These are phyloP conservation scores for Diplodia mutila DNA, from an alignment of 2,329 filamentous ascomycete species.

Conservation along the genomic window DNA sequence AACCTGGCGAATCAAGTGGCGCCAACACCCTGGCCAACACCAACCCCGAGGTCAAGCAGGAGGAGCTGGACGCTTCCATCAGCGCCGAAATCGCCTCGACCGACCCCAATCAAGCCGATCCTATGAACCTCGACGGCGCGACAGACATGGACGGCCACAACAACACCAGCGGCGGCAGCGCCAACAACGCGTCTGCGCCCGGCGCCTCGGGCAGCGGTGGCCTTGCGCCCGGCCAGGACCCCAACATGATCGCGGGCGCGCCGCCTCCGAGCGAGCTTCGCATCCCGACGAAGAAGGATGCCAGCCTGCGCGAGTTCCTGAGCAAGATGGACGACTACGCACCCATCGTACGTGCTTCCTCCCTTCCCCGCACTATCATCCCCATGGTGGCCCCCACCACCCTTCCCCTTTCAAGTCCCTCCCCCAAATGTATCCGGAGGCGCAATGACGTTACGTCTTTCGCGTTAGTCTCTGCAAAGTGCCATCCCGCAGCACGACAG, in stretches of 20 bases:
- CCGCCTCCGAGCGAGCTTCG: conserved; percentile 59
- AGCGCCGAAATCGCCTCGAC: conserved; percentile 46
- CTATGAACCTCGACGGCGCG: conserved; percentile 48
- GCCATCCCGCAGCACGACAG: conserved; percentile 25
- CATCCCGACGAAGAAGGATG: conserved; percentile 83
- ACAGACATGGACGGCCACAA: conserved; percentile 38
- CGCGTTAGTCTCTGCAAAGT: neutral
- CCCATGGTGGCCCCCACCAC: neutral
- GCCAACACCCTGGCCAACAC: neutral
- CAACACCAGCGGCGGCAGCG: neutral
- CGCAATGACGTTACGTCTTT: neutral
- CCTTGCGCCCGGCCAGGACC: conserved; percentile 36
- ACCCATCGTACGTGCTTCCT: conserved; percentile 72
- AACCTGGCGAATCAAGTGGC: conserved; percentile 3
- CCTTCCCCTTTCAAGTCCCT: neutral
- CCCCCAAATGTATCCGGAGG: neutral
- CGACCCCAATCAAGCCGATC: conserved; percentile 39
- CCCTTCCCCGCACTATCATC: neutral
- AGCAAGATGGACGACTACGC: conserved; percentile 98
- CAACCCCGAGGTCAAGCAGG: conserved; percentile 31
- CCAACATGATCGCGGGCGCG: conserved; percentile 45
- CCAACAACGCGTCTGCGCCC: neutral
- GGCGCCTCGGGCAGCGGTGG: neutral
- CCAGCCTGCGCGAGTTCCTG: conserved; percentile 87
- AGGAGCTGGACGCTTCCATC: conserved; percentile 46